These are phyloP conservation scores for Fusarium verrucosum DNA, from an alignment of 2,329 filamentous ascomycete species.

Conservation along the genomic window DNA sequence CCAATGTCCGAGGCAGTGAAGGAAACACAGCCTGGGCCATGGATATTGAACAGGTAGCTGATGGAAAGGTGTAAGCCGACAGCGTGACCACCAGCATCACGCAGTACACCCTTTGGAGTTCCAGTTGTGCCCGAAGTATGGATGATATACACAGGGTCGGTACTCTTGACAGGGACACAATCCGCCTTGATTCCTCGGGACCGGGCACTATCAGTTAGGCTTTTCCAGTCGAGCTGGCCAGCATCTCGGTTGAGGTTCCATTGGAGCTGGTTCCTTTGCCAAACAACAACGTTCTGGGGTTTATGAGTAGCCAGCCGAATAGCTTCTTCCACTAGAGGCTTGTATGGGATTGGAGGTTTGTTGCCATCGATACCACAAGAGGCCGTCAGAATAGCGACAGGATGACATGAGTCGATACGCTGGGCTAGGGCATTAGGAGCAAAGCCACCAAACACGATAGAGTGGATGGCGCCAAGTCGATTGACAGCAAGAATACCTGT, in stretches of 20 bases:
- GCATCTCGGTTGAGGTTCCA: conserved; percentile 77
- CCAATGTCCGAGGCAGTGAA: conserved; percentile 86
- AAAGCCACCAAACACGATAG: conserved; percentile 94
- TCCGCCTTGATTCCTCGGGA: conserved; percentile 73
- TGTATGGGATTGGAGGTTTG: conserved; percentile 82
- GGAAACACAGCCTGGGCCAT: conserved; percentile 80
- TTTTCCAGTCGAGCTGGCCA: conserved; percentile 83
- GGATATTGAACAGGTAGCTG: conserved; percentile 82
- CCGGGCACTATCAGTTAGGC: conserved; percentile 74
- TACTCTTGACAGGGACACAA: conserved; percentile 80
- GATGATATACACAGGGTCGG: conserved; percentile 87
- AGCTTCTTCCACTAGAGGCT: conserved; percentile 78
- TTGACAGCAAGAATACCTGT: conserved; percentile 84
- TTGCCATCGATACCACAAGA: conserved; percentile 91
- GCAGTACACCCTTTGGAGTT: conserved; percentile 81
- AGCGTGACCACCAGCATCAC: conserved; percentile 86
- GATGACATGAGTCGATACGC: conserved; percentile 83
- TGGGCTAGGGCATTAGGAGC: conserved; percentile 83
- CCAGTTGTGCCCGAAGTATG: conserved; percentile 89
- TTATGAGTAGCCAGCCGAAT: conserved; percentile 74
- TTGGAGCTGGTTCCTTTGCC: conserved; percentile 80
- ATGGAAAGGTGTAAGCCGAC: conserved; percentile 86
- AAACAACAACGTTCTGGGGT: conserved; percentile 77
- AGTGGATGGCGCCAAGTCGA: conserved; percentile 86
- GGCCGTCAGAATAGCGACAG: conserved; percentile 82